A percentile compares a stretch with the other conserved stretches of the same genome.
phyloP scores from a whole-genome alignment of 148 eudicot species.

The Chenopodium berlandieri region DNA sequence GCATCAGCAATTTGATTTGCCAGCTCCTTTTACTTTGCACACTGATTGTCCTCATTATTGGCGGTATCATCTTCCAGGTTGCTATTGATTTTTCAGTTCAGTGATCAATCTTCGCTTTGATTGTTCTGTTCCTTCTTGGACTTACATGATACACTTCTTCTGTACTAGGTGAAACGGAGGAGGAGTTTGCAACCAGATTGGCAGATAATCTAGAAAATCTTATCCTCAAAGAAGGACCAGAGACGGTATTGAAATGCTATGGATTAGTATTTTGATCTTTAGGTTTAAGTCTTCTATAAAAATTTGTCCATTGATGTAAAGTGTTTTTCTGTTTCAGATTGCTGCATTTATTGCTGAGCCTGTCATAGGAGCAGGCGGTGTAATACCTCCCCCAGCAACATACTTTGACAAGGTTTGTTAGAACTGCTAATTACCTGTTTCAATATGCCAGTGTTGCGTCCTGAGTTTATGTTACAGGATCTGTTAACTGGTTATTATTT shows the following conservation, averaged over 20 bases:
- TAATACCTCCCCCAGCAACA: slow-evolving; percentile 83
- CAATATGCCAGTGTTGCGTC: too few relatives aligned
- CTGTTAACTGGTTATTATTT: too few relatives aligned
- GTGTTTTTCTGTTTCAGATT: slow-evolving; percentile 47
- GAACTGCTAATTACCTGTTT: too few relatives aligned
- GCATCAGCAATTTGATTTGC: slow-evolving; percentile 89
- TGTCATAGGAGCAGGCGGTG: slow-evolving; percentile 97
- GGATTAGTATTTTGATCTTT: not conserved
- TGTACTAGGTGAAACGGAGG: slow-evolving; percentile 75
- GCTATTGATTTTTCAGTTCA: not conserved
- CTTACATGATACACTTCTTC: not conserved
- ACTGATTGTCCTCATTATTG: slow-evolving; percentile 98
- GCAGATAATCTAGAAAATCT: slow-evolving; percentile 84
- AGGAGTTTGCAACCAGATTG: slow-evolving; percentile 83
- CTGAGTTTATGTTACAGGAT: too few relatives aligned
- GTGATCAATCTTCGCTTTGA: not conserved
- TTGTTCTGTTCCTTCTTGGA: not conserved
- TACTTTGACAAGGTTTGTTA: slow-evolving; percentile 73
- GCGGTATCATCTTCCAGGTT: slow-evolving; percentile 91
- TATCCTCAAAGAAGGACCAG: slow-evolving; percentile 89
- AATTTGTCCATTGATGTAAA: not conserved
- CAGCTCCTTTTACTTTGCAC: slow-evolving; percentile 86
- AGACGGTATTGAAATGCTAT: slow-evolving; percentile 55
- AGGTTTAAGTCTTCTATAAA: not conserved
- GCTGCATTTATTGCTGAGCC: slow-evolving; percentile 98